Base-by-base conservation (phyloP, 768 basidiomycete species). In the Pulveroboletus ravenelii region DNA sequence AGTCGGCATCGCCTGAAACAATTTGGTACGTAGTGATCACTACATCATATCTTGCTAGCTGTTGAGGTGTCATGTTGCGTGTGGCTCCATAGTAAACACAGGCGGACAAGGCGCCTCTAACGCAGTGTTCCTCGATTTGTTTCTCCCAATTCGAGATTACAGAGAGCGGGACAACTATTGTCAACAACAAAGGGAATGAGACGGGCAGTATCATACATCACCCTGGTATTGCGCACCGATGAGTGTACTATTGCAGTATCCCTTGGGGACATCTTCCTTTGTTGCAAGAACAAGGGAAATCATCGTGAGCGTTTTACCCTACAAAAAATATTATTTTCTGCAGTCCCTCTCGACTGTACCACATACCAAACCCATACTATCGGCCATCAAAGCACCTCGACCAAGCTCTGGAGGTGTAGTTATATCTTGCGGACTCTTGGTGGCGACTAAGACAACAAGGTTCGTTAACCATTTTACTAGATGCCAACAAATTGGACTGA, bases 241-340 rank as follows among this genome's bases (percentile, higher is more conserved):
- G 30, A 96, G 76, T 0, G 93, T 94, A 37, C 80, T 70, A 39
- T 81, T 82, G 39, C 79, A 83, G 59, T 76, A 82, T 4, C 75
- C 77, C 2, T 62, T 51, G 1, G 81, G 74, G 12, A 77, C 55
- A 39, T 93, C 87, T 10, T 74, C 61, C 62, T 84, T 86, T 2
- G 93, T 93, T 2, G 88, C 82, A 25, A 93, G 67, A 36, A 93
- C 77, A 14, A 96, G 74, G 6, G 91, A 76, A 36, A 96, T 71
- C 79, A 93, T 91, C 0, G 89, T 92, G 37, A 96, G 72, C 0
- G 94, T 96, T 75, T 95, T 96, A 0, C 93, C 93, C 85, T 86
- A 53, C 7, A 37, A 41, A 52, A n/a, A 1, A 52, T 25, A 15
- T 58, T 40, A 61, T 20, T 39, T 37, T 27, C 42, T 20, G 34